Conservation (phyloP, 1,139 yeast species). For the Yamadazyma dushanensis region DNA sequence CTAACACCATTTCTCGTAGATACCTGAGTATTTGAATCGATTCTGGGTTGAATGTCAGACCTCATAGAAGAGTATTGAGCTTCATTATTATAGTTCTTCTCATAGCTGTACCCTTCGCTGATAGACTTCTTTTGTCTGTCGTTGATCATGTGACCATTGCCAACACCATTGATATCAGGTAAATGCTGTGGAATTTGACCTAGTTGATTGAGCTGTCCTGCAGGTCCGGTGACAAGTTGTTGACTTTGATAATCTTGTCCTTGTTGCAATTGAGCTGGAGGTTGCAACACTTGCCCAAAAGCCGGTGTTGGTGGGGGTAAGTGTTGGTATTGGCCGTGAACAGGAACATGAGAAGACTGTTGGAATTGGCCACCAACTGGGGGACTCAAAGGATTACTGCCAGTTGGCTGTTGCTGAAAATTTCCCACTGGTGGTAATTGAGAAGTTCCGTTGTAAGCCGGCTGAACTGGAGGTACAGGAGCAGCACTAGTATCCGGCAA, state of each 20-base stretch:
- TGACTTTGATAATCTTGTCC: slow-evolving; percentile 4
- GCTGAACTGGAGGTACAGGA: slow-evolving; percentile 14
- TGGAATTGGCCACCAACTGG: slow-evolving; percentile 18
- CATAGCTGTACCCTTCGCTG: slow-evolving; percentile 30
- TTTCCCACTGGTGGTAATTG: slow-evolving; percentile 96
- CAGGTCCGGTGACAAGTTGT: slow-evolving; percentile 5
- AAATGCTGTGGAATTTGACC: slow-evolving; percentile 11
- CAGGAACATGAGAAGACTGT: slow-evolving; percentile 7
- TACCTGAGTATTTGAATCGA: slow-evolving; percentile 22
- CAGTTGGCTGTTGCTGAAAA: slow-evolving; percentile 83
- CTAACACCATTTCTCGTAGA: slow-evolving; percentile 22
- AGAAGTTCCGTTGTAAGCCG: slow-evolving; percentile 28
- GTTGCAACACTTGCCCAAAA: slow-evolving; percentile 3
- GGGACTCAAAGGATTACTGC: slow-evolving; percentile 34
- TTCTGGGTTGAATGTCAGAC: slow-evolving; percentile 31
- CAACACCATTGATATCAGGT: slow-evolving; percentile 16
- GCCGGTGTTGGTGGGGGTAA: slow-evolving; percentile 8
- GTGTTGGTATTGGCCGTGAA: slow-evolving; percentile 9
- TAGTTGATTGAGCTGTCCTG: slow-evolving; percentile 13
- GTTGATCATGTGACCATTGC: slow-evolving; percentile 14
- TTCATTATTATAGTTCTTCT: slow-evolving; percentile 37
- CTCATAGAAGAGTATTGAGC: slow-evolving; percentile 58
- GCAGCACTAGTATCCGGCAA: slow-evolving; percentile 76
- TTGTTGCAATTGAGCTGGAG: slow-evolving; percentile 8
- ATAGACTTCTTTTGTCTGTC: slow-evolving; percentile 29